Evolutionary conservation across 2,329 filamentous ascomycete genomes (phyloP).

Genomic region (Fusarium buxicola): DNA sequence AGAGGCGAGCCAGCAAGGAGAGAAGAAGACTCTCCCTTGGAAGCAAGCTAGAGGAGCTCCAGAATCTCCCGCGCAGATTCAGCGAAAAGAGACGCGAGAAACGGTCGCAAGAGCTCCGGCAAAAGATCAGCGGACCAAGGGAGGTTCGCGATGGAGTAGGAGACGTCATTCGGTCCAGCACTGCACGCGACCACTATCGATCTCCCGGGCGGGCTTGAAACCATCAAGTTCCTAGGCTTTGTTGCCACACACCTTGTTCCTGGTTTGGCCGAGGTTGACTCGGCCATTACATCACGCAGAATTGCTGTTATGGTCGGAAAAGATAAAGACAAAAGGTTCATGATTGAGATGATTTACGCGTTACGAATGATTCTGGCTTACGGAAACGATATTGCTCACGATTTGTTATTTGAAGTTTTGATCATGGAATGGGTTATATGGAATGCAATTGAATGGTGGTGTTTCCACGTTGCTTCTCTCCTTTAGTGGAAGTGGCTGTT

Average conservation of each 20-base stretch:
- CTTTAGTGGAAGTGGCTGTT: slow-evolving; percentile 20
- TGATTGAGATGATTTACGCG: slow-evolving; percentile 44
- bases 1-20: slow-evolving; percentile 42
- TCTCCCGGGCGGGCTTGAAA: slow-evolving; percentile 14
- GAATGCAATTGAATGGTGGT: slow-evolving; percentile 31
- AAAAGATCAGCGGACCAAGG: slow-evolving; percentile 69
- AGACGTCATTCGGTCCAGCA: slow-evolving; percentile 63
- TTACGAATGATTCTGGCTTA: slow-evolving; percentile 40
- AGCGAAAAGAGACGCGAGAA: slow-evolving; percentile 70
- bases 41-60: slow-evolving; percentile 63
- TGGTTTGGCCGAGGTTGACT: slow-evolving; percentile 1
- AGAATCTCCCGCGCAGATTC: slow-evolving; percentile 64
- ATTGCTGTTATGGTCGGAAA: slow-evolving; percentile 4
- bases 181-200: slow-evolving; percentile 33
- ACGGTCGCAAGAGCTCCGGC: slow-evolving; percentile 67
- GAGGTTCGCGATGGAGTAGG: slow-evolving; percentile 69
- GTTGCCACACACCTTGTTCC: slow-evolving; percentile 2
- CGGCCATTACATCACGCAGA: neutral
- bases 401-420: slow-evolving; percentile 32
- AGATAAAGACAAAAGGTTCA: slow-evolving; percentile 37
- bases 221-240: slow-evolving; percentile 5
- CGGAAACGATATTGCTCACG: slow-evolving; percentile 29
- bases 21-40: slow-evolving; percentile 55
- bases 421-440: slow-evolving; percentile 24
- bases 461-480: slow-evolving; percentile 26